Conservation (phyloP, 1,284 basidiomycete species). For the Microbotryum silenes-acaulis region DNA sequence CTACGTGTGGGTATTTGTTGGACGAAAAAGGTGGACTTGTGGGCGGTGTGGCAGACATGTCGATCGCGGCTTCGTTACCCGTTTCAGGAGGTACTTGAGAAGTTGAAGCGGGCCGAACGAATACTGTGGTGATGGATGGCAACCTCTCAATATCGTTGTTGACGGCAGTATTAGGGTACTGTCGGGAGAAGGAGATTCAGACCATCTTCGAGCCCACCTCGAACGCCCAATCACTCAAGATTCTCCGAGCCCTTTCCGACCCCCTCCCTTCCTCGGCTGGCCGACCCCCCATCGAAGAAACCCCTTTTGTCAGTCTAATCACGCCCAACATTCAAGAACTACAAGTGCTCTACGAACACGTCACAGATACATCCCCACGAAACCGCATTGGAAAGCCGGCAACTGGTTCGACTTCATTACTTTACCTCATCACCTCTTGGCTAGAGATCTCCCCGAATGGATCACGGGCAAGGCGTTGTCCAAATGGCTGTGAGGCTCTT, state of each 20-base stretch:
- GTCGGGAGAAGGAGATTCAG: constrained; percentile 46
- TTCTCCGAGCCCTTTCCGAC: constrained; percentile 57
- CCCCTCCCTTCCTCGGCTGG: constrained; percentile 31
- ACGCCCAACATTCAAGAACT: constrained; percentile 77
- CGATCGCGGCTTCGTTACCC: constrained; percentile 48
- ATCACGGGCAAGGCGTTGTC: constrained; percentile 51
- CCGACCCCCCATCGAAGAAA: constrained; percentile 5
- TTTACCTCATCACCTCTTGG: constrained; percentile 10
- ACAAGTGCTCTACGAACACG: constrained; percentile 53
- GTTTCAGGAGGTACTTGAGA: constrained; percentile 44
- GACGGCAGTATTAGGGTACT: constrained; percentile 46
- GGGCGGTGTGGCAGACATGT: constrained; percentile 87
- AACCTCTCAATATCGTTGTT: constrained; percentile 61
- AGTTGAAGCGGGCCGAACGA: constrained; percentile 45
- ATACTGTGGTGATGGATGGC: constrained; percentile 69
- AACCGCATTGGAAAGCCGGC: constrained; percentile 47
- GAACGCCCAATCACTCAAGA: constrained; percentile 60
- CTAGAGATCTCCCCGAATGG: constrained; percentile 14
- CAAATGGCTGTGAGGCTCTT: constrained; percentile 72
- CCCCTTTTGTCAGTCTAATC: constrained; percentile 49
- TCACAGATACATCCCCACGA: constrained; percentile 41
- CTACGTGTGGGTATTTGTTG: constrained; percentile 78
- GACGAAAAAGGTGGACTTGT: constrained; percentile 64
- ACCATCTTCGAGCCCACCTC: constrained; percentile 71
- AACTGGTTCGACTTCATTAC: constrained; percentile 51